Evolutionary conservation across 305 asterid species (phyloP), one percentile per base, ranked within the genome.

Genomic region (Plantago coronopus): DNA sequence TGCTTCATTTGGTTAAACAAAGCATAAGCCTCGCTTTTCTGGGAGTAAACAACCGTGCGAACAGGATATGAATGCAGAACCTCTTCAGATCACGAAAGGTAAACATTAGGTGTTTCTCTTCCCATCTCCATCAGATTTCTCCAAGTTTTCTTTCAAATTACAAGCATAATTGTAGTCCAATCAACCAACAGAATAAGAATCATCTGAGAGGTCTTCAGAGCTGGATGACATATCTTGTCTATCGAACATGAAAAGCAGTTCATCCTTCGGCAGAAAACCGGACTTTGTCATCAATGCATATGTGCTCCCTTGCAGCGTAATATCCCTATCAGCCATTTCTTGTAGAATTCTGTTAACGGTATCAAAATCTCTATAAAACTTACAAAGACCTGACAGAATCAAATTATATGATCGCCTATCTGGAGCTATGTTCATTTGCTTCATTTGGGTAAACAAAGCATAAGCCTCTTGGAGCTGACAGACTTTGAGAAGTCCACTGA

Each of bases 1-100:
- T 79, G 66, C 74, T 78, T 85, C 94, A 88, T 85, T 63, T 74
- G 79, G 46, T 44, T 34, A 72, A 79, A 83, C 61, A 79, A 74
- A 57, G 45, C 60, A 69, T 77, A 85, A 42, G 89, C 96, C 63
- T 81, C 85, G n/a, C n/a, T n/a, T n/a, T n/a, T n/a, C n/a, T n/a
- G n/a, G n/a, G 25, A 21, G 25, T 3, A 50, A 0, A 17, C 56
- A n/a, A n/a, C n/a, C n/a, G n/a, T n/a, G n/a, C n/a, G n/a, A n/a
- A n/a, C n/a, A n/a, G n/a, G n/a, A n/a, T n/a, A n/a, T n/a, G n/a
- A n/a, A n/a, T n/a, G n/a, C n/a, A n/a, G n/a, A n/a, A 14, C 34
- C 55, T 18, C 14, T 23, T 16, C 31, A 20, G 55, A 49, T 27
- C 31, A 27, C 31, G 31, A 49, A 49, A 49, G 12, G 2, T 2